Evolutionary conservation across 129 eudicot species (phyloP).

Genomic region (Pseudognaphalium luteoalbum): DNA sequence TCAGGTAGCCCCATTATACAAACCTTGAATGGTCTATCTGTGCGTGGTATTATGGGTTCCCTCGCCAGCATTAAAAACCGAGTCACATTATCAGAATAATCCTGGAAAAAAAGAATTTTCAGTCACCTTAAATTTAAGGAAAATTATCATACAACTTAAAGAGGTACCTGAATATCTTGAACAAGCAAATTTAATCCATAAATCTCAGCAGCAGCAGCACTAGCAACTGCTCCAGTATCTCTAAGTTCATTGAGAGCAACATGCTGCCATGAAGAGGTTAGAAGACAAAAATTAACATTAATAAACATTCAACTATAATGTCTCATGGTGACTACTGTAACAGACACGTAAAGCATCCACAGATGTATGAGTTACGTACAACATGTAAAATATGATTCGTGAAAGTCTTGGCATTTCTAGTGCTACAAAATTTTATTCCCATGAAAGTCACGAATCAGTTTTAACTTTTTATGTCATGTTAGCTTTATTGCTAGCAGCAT

Average conservation of each 20-base stretch:
- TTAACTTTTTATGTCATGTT: neutral
- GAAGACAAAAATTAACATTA: constrained; percentile 18
- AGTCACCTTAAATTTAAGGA: neutral
- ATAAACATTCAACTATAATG: constrained; percentile 1
- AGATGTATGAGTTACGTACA: neutral
- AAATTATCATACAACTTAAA: neutral
- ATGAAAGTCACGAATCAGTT: neutral
- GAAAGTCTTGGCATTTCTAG: neutral
- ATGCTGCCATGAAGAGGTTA: constrained; percentile 39
- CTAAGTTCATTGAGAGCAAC: constrained; percentile 69
- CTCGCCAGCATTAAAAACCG: constrained; percentile 94
- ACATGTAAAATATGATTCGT: neutral
- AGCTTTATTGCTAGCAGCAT: neutral
- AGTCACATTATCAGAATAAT: constrained; percentile 90
- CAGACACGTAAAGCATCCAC: neutral
- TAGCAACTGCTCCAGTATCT: constrained; percentile 97
- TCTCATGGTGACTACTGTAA: neutral
- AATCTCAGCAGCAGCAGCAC: constrained; percentile 72
- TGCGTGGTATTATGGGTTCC: constrained; percentile 91
- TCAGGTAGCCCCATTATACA: neutral
- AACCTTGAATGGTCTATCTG: constrained; percentile 92
- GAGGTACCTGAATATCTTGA: constrained; percentile 82
- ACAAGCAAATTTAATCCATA: constrained; percentile 80
- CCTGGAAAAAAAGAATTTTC: constrained; percentile 41
- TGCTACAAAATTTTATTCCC: neutral